Percentiles rank a stretch among this genome's conserved stretches.
Evolutionary conservation across 345 rosid species (phyloP).

Genomic region (Brassica nigra): DNA sequence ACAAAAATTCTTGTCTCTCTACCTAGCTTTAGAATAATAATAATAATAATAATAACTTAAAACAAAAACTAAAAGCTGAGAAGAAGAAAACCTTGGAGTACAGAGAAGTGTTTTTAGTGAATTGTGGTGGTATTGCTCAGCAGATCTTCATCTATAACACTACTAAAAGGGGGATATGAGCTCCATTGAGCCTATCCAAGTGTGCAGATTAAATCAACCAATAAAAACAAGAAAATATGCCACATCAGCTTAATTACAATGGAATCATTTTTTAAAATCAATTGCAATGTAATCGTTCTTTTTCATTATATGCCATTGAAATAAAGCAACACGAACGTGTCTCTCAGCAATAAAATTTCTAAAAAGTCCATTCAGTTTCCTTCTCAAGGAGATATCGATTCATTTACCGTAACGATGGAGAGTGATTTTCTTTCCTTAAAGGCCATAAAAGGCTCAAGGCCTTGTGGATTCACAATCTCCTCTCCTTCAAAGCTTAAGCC

Average conservation of each 20-base stretch:
- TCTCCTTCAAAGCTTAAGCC: not conserved
- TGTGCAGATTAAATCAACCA: too few relatives aligned
- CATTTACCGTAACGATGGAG: not conserved
- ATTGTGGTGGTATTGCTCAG: conserved; percentile 5
- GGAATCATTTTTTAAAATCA: too few relatives aligned
- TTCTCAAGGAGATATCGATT: not conserved
- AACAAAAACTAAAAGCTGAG: conserved; percentile 1
- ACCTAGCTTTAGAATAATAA: not conserved
- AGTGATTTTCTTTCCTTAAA: not conserved
- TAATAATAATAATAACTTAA: not conserved
- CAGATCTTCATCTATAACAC: not conserved
- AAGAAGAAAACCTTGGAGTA: conserved; percentile 23
- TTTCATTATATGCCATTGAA: too few relatives aligned
- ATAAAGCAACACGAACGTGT: too few relatives aligned
- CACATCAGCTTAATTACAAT: too few relatives aligned
- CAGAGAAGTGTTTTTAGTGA: conserved; percentile 20
- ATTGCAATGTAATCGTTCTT: too few relatives aligned
- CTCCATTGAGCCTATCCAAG: too few relatives aligned
- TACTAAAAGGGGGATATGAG: too few relatives aligned
- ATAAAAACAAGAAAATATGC: too few relatives aligned
- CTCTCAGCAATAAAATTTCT: too few relatives aligned
- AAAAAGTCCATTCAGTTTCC: not conserved
- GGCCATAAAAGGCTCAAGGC: not conserved
- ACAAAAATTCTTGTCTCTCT: not conserved
- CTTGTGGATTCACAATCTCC: not conserved